These are phyloP conservation scores for Selaginella moellendorffii DNA, from an alignment of 75 land plant species.

Conservation along the genomic window DNA sequence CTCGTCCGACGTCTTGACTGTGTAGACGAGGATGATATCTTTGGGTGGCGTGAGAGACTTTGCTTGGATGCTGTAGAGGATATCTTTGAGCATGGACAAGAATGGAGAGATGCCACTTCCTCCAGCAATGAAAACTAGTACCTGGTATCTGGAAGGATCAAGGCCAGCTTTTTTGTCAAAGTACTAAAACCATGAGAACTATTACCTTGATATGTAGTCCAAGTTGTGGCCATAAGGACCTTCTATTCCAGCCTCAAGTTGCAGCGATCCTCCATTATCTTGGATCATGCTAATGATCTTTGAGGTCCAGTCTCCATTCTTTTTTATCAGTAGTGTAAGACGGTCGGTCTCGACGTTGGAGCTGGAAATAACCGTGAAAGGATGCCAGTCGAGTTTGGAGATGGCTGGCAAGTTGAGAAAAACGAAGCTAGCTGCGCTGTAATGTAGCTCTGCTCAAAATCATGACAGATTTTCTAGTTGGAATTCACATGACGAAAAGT, in stretches of 20 bases:
- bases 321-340: neutral
- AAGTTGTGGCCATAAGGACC: constrained; percentile 8
- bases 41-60: neutral
- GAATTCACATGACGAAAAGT: neutral
- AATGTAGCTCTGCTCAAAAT: neutral
- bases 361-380: neutral
- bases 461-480: neutral
- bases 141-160: neutral
- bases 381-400: neutral
- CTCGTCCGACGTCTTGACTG: neutral
- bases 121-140: constrained; percentile 3
- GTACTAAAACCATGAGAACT: neutral
- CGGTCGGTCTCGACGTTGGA: neutral
- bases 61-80: neutral
- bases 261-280: neutral
- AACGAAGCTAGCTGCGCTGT: neutral
- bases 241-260: neutral
- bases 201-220: neutral
- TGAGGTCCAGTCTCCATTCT: neutral
- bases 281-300: neutral
- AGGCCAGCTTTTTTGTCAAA: neutral
- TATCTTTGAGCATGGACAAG: neutral
- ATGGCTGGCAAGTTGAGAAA: constrained; percentile 1
- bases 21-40: neutral
- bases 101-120: constrained; percentile 9